phyloP scores from a whole-genome alignment of 306 rosid genomes.

The Sesbania bispinosa region DNA sequence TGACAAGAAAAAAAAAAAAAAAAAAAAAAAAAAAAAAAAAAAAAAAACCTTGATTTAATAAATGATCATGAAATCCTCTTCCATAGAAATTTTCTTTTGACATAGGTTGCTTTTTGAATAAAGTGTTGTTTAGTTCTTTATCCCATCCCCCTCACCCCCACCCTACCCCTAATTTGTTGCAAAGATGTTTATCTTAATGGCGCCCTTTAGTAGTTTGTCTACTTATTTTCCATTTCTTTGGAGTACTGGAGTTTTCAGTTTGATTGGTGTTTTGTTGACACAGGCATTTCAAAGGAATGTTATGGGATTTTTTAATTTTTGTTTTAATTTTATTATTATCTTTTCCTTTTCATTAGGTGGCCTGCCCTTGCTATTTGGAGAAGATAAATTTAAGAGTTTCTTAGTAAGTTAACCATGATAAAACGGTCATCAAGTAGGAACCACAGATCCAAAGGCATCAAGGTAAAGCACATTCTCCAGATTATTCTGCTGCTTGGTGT shows the following conservation, averaged over 20 bases:
- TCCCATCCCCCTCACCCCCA: too few relatives aligned
- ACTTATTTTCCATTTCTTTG: neutral
- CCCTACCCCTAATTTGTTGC: too few relatives aligned
- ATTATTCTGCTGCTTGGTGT: constrained; percentile 61
- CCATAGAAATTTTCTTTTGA: neutral
- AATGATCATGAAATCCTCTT: neutral
- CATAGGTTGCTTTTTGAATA: neutral
- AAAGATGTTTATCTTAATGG: too few relatives aligned
- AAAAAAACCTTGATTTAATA: too few relatives aligned
- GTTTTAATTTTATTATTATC: neutral
- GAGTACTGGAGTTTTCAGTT: neutral
- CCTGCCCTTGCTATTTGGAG: constrained; percentile 6
- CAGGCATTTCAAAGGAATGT: too few relatives aligned
- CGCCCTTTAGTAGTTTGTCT: neutral
- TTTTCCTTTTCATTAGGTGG: constrained; percentile 15
- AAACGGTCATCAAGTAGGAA: constrained; percentile 56
- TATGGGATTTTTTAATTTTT: too few relatives aligned
- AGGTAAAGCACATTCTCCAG: constrained; percentile 67
- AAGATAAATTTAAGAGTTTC: too few relatives aligned
- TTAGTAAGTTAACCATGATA: constrained; percentile 45
- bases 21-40: too few relatives aligned
- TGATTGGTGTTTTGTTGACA: neutral
- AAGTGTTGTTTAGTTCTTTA: too few relatives aligned
- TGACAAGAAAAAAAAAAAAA: too few relatives aligned
- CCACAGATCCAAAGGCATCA: constrained; percentile 63